Conservation (phyloP, 108 stramenopile genomes). For the Asterionellopsis glacialis region DNA sequence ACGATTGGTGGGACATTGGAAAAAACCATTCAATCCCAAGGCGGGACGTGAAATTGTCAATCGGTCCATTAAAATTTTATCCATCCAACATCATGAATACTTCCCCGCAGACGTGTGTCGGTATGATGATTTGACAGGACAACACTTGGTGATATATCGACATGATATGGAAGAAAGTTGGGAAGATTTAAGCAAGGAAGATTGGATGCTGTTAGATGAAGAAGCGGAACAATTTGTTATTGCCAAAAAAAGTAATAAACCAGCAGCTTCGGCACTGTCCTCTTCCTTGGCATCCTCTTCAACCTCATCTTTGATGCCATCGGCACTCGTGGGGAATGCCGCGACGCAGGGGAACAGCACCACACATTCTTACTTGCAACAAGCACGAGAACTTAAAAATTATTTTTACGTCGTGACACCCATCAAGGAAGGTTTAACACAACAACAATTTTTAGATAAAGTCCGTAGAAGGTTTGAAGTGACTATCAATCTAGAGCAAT, state of each 20-base stretch:
- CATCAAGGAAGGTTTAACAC: constrained; percentile 52
- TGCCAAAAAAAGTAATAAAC: constrained; percentile 22
- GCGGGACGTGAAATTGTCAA: constrained; percentile 72
- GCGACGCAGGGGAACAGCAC: background rate
- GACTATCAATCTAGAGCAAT: constrained; percentile 46
- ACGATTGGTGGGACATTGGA: constrained; percentile 58
- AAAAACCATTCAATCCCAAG: constrained; percentile 28
- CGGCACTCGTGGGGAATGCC: constrained; percentile 7
- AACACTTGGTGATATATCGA: constrained; percentile 69
- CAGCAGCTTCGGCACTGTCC: background rate
- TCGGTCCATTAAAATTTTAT: constrained; percentile 64
- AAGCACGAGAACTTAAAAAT: constrained; percentile 35
- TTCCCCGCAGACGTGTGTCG: constrained; percentile 71
- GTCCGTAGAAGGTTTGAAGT: constrained; percentile 61
- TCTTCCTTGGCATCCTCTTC: background rate
- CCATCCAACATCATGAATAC: constrained; percentile 62
- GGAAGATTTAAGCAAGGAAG: constrained; percentile 65
- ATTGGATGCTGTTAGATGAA: constrained; percentile 86
- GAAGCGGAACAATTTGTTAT: constrained; percentile 64
- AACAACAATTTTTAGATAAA: constrained; percentile 51
- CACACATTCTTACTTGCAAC: background rate
- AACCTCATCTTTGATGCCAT: constrained; percentile 9
- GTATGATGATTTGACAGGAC: constrained; percentile 54
- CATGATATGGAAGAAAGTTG: constrained; percentile 67
- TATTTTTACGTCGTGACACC: constrained; percentile 63